A percentile compares a stretch with the other conserved stretches of the same genome.
Evolutionary conservation across 257 asterid genomes (phyloP).

Genomic region (Przewalskia tangutica): DNA sequence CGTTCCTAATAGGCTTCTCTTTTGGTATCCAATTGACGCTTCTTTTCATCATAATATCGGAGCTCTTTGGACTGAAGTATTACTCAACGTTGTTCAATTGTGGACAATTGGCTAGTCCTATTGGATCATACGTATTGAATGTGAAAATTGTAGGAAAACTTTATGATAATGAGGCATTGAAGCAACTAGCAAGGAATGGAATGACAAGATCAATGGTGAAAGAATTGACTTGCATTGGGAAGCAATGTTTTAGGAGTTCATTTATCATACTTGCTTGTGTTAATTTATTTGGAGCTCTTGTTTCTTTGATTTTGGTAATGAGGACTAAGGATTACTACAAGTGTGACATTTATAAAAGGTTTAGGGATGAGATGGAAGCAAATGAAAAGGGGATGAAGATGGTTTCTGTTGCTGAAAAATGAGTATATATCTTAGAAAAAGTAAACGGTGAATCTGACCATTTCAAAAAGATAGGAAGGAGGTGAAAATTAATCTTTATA

Average conservation of each 20-base stretch:
- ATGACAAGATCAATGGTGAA: constrained; percentile 15
- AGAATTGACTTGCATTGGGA: constrained; percentile 25
- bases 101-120: constrained; percentile 25
- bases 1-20: constrained; percentile 15
- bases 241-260: constrained; percentile 15
- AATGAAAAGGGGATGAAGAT: constrained; percentile 6
- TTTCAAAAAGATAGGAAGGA: neutral
- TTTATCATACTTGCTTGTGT: constrained; percentile 19
- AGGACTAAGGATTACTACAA: constrained; percentile 19
- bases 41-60: constrained; percentile 15
- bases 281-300: constrained; percentile 15
- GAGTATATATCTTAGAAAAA: neutral
- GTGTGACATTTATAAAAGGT: constrained; percentile 19
- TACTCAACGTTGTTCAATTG: constrained; percentile 24
- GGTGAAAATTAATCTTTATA: too few relatives aligned
- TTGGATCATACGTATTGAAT: constrained; percentile 24
- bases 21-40: constrained; percentile 20
- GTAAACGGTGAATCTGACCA: neutral
- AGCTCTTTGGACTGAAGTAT: constrained; percentile 18
- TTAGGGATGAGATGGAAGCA: constrained; percentile 17
- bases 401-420: neutral
- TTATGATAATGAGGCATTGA: constrained; percentile 26
- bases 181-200: constrained; percentile 10
- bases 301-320: constrained; percentile 17
- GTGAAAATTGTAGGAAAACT: constrained; percentile 20